phyloP scores from a whole-genome alignment of 2,329 filamentous ascomycete genomes.

The Cordyceps cateniannulata region DNA sequence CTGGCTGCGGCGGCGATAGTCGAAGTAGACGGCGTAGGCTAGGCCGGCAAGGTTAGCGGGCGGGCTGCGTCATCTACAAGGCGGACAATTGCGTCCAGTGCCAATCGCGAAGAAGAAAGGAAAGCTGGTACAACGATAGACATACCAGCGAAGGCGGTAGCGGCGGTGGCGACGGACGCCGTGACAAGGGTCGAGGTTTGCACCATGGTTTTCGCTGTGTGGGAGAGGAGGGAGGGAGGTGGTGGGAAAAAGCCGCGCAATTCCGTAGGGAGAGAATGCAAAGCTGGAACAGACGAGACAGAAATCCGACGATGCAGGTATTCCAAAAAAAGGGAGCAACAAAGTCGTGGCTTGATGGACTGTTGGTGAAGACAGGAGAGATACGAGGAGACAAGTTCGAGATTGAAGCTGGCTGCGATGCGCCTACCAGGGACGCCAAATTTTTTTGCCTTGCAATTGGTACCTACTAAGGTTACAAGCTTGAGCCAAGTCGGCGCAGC shows the following conservation, averaged over 20 bases:
- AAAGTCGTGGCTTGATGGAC: background rate
- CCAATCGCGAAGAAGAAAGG: background rate
- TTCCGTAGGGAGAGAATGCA: background rate
- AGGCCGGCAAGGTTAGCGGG: background rate
- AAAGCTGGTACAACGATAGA: slow-evolving; percentile 14
- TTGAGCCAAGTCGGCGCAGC: background rate
- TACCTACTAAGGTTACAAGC: too few species aligned
- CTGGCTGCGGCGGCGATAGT: slow-evolving; percentile 58
- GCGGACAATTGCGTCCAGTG: background rate
- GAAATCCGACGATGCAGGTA: background rate
- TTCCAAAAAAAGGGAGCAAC: background rate
- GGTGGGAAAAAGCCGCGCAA: background rate
- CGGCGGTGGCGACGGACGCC: slow-evolving; percentile 54
- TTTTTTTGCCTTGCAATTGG: slow-evolving; percentile 7
- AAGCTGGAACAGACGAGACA: background rate
- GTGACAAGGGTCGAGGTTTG: slow-evolving; percentile 51
- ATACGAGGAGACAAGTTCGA: background rate
- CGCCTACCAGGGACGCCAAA: slow-evolving; percentile 9
- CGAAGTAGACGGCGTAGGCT: slow-evolving; percentile 65
- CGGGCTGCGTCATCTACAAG: background rate
- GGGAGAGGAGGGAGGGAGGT: slow-evolving; percentile 9
- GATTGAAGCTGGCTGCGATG: slow-evolving; percentile 10
- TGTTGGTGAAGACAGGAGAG: background rate
- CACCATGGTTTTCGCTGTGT: slow-evolving; percentile 29
- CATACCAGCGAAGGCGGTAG: slow-evolving; percentile 54